These are phyloP conservation scores for Sphagnum fallax DNA, from an alignment of 228 moss, liverwort and hornwort species.

Conservation along the genomic window DNA sequence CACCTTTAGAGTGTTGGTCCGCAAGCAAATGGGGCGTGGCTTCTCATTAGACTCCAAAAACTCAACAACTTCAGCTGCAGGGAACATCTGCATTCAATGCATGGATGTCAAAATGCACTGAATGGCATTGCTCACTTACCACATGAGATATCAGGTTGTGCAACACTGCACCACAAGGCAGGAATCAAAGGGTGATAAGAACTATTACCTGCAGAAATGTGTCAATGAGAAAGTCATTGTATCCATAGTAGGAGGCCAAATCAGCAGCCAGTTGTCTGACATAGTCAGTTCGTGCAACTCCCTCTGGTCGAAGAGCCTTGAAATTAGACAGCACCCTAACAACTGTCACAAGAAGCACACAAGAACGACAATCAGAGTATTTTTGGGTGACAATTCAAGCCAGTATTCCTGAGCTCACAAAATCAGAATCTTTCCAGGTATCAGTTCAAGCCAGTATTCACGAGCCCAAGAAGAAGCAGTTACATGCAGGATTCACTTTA, in stretches of 20 bases:
- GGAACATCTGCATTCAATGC: constrained; percentile 65
- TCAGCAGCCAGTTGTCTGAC: constrained; percentile 78
- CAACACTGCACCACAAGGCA: too few species aligned
- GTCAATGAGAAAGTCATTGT: constrained; percentile 72
- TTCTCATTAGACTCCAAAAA: constrained; percentile 89
- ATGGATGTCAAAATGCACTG: too few species aligned
- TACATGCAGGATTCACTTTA: too few species aligned
- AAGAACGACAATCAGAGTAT: too few species aligned
- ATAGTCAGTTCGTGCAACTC: constrained; percentile 60
- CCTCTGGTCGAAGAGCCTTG: constrained; percentile 70
- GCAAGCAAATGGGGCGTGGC: constrained; percentile 85
- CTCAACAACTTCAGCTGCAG: constrained; percentile 83
- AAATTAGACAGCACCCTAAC: constrained; percentile 87
- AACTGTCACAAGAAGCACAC: constrained; percentile 32
- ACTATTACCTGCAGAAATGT: constrained; percentile 67
- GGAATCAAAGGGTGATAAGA: background rate
- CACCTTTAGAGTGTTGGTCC: constrained; percentile 95
- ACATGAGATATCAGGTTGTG: too few species aligned
- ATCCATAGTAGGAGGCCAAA: constrained; percentile 77
- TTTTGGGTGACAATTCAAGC: too few species aligned
- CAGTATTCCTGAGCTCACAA: too few species aligned
- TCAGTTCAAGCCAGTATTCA: too few species aligned
- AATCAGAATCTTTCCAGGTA: too few species aligned
- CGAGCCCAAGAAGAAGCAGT: too few species aligned
- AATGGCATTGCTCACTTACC: too few species aligned